phyloP scores from a whole-genome alignment of 257 asterid species.

The Orobanche coerulescens region DNA sequence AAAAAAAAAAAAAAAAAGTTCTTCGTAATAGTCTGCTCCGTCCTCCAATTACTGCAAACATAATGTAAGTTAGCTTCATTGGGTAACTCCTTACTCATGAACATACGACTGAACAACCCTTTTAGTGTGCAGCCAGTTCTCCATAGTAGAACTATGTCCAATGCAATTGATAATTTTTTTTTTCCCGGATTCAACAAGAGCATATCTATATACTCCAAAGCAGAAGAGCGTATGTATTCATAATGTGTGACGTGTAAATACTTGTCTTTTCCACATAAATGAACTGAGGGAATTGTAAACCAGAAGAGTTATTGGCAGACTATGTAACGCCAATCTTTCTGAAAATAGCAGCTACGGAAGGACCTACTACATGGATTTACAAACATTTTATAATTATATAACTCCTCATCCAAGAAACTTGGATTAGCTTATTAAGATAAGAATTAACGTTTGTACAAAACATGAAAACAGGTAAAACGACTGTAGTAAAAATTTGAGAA shows the following conservation, averaged over 20 bases:
- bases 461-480: not conserved
- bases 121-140: not conserved
- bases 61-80: not conserved
- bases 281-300: not conserved
- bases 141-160: not conserved
- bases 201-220: not conserved
- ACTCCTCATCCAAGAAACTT: not conserved
- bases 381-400: not conserved
- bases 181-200: not conserved
- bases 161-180: not conserved
- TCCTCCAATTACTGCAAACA: not conserved
- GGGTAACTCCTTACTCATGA: not conserved
- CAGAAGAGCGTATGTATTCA: not conserved
- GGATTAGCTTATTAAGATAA: not conserved
- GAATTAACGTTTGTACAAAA: not conserved
- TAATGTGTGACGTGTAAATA: not conserved
- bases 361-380: not conserved
- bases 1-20: not conserved
- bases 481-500: not conserved
- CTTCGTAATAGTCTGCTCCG: not conserved
- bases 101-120: not conserved
- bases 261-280: not conserved
- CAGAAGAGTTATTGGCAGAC: not conserved
- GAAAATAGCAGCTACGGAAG: not conserved
- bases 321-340: not conserved